Percentiles rank a stretch among this genome's conserved stretches.
phyloP scores from a whole-genome alignment of 768 basidiomycete genomes.

The Psilocybe subaeruginosa region DNA sequence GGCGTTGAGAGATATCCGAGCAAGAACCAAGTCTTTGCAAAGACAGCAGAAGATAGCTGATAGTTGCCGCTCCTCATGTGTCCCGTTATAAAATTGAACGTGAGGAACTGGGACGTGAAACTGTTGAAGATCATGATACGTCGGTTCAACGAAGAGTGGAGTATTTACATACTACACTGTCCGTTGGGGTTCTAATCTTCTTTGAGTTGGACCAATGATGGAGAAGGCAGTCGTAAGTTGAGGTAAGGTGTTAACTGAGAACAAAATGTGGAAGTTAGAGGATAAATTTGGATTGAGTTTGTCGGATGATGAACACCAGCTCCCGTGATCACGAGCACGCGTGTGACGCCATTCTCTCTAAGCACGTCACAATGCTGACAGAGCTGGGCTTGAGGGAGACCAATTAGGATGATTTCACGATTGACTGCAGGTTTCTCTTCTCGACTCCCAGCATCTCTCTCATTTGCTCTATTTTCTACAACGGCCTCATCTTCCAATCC shows the following conservation, averaged over 20 bases:
- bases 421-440: conserved; percentile 27
- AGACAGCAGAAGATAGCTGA: background rate
- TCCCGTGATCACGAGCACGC: background rate
- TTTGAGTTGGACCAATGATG: background rate
- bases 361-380: conserved; percentile 12
- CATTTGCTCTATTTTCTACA: conserved; percentile 32
- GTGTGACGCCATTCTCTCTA: background rate
- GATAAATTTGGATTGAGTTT: background rate
- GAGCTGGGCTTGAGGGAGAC: conserved; percentile 2
- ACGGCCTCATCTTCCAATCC: conserved; percentile 33
- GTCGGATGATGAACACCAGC: too few species aligned
- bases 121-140: background rate
- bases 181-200: background rate
- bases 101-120: background rate
- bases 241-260: background rate
- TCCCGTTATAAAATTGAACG: background rate
- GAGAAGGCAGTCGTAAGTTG: background rate
- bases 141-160: background rate
- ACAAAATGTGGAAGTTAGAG: background rate
- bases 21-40: background rate
- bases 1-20: background rate
- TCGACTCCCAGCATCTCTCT: conserved; percentile 28
- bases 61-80: background rate
- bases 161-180: background rate
- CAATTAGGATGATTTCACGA: conserved; percentile 29